Percentiles rank a stretch among this genome's conserved stretches.
phyloP scores from a whole-genome alignment of 768 basidiomycete species.

The Dentipellis fragilis region DNA sequence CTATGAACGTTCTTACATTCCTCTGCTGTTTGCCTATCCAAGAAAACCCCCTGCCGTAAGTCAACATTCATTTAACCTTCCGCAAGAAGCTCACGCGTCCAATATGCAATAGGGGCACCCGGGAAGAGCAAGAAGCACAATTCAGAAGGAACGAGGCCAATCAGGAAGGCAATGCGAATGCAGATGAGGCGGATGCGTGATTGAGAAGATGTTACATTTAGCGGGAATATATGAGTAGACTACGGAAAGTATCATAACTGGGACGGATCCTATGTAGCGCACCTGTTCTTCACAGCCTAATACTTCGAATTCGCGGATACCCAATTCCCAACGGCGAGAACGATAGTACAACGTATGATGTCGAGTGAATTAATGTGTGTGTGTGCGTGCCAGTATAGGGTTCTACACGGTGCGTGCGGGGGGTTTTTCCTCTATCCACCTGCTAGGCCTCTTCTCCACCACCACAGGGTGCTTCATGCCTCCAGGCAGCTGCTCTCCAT shows the following conservation, averaged over 20 bases:
- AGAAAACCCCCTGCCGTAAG: slow-evolving; percentile 54
- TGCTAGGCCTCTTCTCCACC: slow-evolving; percentile 54
- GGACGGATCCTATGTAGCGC: neutral
- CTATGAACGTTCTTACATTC: slow-evolving; percentile 55
- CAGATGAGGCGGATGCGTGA: neutral
- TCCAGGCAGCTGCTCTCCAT: slow-evolving; percentile 26
- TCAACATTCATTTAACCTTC: neutral
- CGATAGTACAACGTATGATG: neutral
- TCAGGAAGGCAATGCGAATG: neutral
- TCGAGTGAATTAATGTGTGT: neutral
- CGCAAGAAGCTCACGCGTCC: neutral
- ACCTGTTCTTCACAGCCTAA: neutral
- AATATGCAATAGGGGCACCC: slow-evolving; percentile 38
- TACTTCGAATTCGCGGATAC: neutral
- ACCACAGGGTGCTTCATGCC: slow-evolving; percentile 19
- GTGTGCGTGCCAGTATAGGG: no score
- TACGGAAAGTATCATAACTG: neutral
- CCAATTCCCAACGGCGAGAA: neutral
- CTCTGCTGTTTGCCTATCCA: slow-evolving; percentile 66
- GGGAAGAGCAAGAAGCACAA: slow-evolving; percentile 50
- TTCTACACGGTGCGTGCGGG: slow-evolving; percentile 5
- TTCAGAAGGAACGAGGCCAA: slow-evolving; percentile 24
- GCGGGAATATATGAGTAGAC: neutral
- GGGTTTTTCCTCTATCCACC: slow-evolving; percentile 75
- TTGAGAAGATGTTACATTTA: neutral